phyloP scores from a whole-genome alignment of 2,329 filamentous ascomycete genomes.

The Pyrenochaeta sp. region DNA sequence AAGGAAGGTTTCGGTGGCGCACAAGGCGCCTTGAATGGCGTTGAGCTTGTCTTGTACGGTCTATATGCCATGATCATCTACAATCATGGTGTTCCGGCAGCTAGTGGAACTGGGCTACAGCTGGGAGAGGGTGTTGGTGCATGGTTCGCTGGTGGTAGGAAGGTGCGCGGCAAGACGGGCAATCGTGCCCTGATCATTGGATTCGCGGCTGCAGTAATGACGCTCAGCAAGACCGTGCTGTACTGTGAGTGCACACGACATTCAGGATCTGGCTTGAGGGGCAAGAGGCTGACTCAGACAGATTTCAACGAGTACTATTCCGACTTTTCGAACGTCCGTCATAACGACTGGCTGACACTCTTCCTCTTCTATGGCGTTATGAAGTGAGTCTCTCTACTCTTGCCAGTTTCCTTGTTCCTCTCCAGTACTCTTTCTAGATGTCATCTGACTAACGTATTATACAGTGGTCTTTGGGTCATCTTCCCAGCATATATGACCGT shows the following conservation, averaged over 20 bases:
- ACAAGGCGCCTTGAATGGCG: slow-evolving; percentile 72
- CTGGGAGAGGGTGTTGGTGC: slow-evolving; percentile 50
- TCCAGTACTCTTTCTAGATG: not conserved
- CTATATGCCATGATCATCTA: slow-evolving; percentile 67
- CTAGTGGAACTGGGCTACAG: slow-evolving; percentile 52
- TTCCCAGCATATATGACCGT: slow-evolving; percentile 70
- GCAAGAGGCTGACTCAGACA: slow-evolving; percentile 37
- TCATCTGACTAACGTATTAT: not conserved
- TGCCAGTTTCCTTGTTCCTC: not conserved
- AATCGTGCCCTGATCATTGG: slow-evolving; percentile 66
- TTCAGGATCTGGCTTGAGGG: not conserved
- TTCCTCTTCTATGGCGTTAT: slow-evolving; percentile 70
- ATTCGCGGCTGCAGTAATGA: slow-evolving; percentile 69
- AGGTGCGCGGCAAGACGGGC: slow-evolving; percentile 61
- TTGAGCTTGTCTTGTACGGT: slow-evolving; percentile 73
- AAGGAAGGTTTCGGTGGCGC: slow-evolving; percentile 79
- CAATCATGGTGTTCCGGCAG: slow-evolving; percentile 44
- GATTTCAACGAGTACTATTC: slow-evolving; percentile 69
- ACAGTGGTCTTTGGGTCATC: slow-evolving; percentile 70
- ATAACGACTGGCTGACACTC: slow-evolving; percentile 64
- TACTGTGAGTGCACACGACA: slow-evolving; percentile 63
- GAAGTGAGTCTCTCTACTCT: slow-evolving; percentile 61
- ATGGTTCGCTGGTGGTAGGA: slow-evolving; percentile 59
- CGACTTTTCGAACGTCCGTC: slow-evolving; percentile 68
- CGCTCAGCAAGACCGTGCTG: slow-evolving; percentile 71